Conservation (phyloP, 176 grass and related monocot species). For the Lolium rigidum region DNA sequence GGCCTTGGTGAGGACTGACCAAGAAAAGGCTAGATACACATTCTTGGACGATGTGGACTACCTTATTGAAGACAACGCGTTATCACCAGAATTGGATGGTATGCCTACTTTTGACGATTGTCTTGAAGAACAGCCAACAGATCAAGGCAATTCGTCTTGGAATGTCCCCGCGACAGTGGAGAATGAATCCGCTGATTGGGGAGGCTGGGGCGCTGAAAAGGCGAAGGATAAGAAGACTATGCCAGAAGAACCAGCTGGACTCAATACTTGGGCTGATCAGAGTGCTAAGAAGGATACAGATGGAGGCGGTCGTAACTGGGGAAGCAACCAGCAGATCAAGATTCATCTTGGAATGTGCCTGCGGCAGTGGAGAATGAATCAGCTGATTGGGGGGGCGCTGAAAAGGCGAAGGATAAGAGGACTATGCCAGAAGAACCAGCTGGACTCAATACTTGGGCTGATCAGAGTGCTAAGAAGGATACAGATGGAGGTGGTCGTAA, state of each 20-base stretch:
- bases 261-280: constrained; percentile 41
- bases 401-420: no score
- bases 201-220: constrained; percentile 55
- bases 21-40: constrained; percentile 56
- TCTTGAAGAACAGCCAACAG: constrained; percentile 47
- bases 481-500: neutral
- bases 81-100: constrained; percentile 74
- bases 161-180: constrained; percentile 28
- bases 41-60: constrained; percentile 87
- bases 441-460: constrained; percentile 36
- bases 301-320: constrained; percentile 24
- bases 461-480: constrained; percentile 27
- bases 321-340: constrained; percentile 36
- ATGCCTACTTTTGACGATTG: constrained; percentile 80
- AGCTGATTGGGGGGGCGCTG: no score
- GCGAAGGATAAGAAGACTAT: constrained; percentile 35
- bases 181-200: constrained; percentile 30
- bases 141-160: constrained; percentile 56
- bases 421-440: no score
- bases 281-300: constrained; percentile 29
- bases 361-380: neutral
- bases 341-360: constrained; percentile 51
- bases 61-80: constrained; percentile 53
- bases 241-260: constrained; percentile 35
- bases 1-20: constrained; percentile 65